Percentiles rank a stretch among this genome's conserved stretches.
phyloP scores from a whole-genome alignment of 106 monocot genomes.

The Platanthera zijinensis region DNA sequence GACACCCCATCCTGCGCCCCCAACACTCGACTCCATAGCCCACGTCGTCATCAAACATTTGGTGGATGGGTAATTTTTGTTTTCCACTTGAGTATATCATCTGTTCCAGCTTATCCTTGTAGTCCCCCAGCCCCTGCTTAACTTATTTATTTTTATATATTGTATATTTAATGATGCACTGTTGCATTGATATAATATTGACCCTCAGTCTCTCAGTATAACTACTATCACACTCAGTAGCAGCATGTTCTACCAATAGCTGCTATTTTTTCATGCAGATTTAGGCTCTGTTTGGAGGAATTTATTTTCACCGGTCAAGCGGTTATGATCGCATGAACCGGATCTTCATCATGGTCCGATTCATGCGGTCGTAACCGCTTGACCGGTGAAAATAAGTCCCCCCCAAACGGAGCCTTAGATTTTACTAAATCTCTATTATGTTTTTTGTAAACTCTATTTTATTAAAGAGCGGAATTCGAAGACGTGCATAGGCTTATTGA shows the following conservation, averaged over 20 bases:
- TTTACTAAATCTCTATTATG: not conserved
- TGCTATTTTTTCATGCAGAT: not conserved
- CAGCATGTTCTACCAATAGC: not conserved
- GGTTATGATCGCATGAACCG: too few species aligned
- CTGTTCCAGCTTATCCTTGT: not conserved
- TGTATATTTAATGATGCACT: not conserved
- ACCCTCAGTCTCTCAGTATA: not conserved
- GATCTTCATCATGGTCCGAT: too few species aligned
- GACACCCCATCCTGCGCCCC: too few species aligned
- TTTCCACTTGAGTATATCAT: not conserved
- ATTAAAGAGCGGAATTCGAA: constrained; percentile 78
- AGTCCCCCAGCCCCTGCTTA: not conserved
- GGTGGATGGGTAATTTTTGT: not conserved
- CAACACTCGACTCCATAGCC: too few species aligned
- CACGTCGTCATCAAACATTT: not conserved
- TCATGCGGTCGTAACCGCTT: too few species aligned
- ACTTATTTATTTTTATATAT: not conserved
- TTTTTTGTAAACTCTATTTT: not conserved
- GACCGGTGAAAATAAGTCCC: too few species aligned
- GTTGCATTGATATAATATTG: not conserved
- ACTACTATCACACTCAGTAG: not conserved
- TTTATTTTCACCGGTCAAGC: too few species aligned
- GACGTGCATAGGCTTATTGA: constrained; percentile 84
- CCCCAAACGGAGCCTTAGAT: too few species aligned
- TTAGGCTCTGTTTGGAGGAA: too few species aligned